Percentiles rank a stretch among this genome's conserved stretches.
phyloP scores from a whole-genome alignment of 257 asterid genomes.

The Salvia rosmarinus region DNA sequence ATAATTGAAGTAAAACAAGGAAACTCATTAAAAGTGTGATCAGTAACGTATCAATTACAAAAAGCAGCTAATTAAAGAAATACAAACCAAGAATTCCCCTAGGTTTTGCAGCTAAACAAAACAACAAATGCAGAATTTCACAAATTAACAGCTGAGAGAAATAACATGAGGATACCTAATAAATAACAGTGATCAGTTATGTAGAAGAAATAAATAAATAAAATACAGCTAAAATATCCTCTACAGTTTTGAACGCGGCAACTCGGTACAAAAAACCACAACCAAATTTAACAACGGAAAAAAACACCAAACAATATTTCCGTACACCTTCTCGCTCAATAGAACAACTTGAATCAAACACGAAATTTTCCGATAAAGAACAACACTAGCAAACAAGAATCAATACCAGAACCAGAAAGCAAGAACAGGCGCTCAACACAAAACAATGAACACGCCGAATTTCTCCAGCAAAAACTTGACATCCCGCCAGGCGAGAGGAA shows the following conservation, averaged over 20 bases:
- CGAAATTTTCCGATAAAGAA: too few relatives aligned
- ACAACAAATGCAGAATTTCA: neutral
- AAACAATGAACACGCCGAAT: too few relatives aligned
- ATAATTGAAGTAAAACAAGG: neutral
- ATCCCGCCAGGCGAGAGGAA: too few relatives aligned
- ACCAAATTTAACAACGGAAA: neutral
- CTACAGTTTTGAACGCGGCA: neutral
- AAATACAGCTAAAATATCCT: neutral
- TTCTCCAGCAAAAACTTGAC: too few relatives aligned
- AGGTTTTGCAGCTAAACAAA: constrained; percentile 24
- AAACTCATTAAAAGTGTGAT: constrained; percentile 2
- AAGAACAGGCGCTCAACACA: too few relatives aligned
- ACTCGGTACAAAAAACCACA: neutral
- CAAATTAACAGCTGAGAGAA: neutral
- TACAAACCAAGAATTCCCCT: neutral
- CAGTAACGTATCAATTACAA: neutral
- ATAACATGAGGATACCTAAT: neutral
- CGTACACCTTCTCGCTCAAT: neutral
- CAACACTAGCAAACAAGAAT: too few relatives aligned
- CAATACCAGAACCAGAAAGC: too few relatives aligned
- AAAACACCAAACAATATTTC: neutral
- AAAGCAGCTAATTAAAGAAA: neutral
- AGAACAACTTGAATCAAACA: neutral
- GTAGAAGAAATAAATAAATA: neutral
- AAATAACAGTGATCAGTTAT: neutral